Base-by-base conservation (phyloP, 805 yeast genomes). In the Candida dendrica region DNA sequence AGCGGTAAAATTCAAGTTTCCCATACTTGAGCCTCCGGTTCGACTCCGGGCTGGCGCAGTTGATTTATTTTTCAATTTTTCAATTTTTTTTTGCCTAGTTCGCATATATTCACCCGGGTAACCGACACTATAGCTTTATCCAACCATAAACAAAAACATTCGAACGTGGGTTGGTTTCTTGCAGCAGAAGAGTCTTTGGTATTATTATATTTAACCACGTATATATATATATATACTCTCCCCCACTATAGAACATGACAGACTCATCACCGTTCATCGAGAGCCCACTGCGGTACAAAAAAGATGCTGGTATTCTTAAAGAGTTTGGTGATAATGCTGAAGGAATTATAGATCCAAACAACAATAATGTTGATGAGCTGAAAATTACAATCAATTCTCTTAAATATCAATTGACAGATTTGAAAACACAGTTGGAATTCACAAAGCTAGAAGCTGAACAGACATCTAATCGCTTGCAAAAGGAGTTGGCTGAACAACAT, bases 341-440 rank as follows among this genome's bases (percentile, higher is more conserved):
- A 11, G 4, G n/a, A 11, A 27, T 9, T n/a, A 27, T 24, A 24
- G 10, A 24, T 7, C 10, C 27, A 24, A 27, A 27, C 13, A 27
- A 27, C 30, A 27, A 27, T n/a, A 9, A 30, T 32, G 34, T 32
- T 15, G 39, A 37, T n/a, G 33, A 15, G 4, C 18, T 20, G 10
- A 40, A 39, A 7, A 15, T 44, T 6, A 59, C 60, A 35, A 43
- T 60, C 1, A 48, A 56, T 36, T 40, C 58, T 7, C 52, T 66
- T 42, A 61, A 61, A 37, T 74, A 59, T 52, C 65, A 66, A 44
- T 51, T 66, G 31, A 59, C 58, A 11, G 59, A 66, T 7, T 43
- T 66, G 29, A 63, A 64, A 41, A 63, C 63, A 42, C 70, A 71
- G 36, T 55, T 67, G 34, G 71, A 71, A 16, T 44, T 60, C 33